A percentile compares a stretch with the other conserved stretches of the same genome.
Conservation (phyloP, 352 stramenopile species). For the Elongisporangium undulatum region DNA sequence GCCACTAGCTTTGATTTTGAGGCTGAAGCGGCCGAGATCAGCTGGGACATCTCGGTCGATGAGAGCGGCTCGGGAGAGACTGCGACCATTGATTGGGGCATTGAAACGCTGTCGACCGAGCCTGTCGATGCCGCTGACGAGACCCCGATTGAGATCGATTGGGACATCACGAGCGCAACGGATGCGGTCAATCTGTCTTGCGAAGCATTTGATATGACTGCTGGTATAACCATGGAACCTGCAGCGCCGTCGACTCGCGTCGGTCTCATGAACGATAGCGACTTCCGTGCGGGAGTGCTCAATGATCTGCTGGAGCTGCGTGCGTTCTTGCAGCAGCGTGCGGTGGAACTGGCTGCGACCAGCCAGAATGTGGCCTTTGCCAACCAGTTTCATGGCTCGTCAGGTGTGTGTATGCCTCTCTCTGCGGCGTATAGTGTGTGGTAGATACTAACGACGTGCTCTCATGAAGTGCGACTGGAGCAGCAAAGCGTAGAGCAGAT, state of each 20-base stretch:
- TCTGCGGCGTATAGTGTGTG: too few relatives aligned
- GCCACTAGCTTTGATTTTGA: constrained; percentile 39
- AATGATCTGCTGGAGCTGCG: constrained; percentile 78
- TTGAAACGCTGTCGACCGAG: constrained; percentile 29
- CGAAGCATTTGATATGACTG: constrained; percentile 4
- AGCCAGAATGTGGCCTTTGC: constrained; percentile 56
- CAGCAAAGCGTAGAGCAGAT: constrained; percentile 56
- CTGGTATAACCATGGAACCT: constrained; percentile 5
- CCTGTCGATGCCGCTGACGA: constrained; percentile 20
- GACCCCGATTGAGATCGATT: constrained; percentile 60
- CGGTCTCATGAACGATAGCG: constrained; percentile 40
- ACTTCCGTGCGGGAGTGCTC: constrained; percentile 52
- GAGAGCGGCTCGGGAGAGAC: constrained; percentile 20
- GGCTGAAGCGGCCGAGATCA: constrained; percentile 52
- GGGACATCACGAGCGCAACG: constrained; percentile 53
- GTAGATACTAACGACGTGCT: too few relatives aligned
- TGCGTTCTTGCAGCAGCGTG: constrained; percentile 54
- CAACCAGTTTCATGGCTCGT: constrained; percentile 69
- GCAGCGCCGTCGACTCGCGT: constrained; percentile 26
- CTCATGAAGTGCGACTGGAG: constrained; percentile 53
- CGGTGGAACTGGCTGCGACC: constrained; percentile 32
- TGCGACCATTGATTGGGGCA: constrained; percentile 63
- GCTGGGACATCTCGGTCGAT: constrained; percentile 68
- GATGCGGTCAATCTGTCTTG: constrained; percentile 26
- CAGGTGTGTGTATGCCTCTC: constrained; percentile 42